These are phyloP conservation scores for Ehretia macrophylla DNA, from an alignment of 257 asterid species.

Conservation along the genomic window DNA sequence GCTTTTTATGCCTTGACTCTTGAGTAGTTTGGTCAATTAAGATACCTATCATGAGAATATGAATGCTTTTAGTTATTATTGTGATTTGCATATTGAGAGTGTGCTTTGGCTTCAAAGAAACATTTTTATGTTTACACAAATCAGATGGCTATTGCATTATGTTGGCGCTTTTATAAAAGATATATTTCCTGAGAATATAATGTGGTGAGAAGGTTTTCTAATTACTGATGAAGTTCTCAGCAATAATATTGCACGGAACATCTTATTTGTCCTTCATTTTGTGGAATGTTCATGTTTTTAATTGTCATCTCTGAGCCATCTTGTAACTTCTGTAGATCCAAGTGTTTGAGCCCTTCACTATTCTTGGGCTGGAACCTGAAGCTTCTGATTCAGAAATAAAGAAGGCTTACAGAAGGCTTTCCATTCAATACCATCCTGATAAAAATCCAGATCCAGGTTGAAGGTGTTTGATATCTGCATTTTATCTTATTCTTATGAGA, in stretches of 20 bases:
- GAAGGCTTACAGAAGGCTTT: slow-evolving; percentile 96
- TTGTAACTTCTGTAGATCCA: slow-evolving; percentile 40
- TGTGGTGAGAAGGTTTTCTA: too few species aligned
- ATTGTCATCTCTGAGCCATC: neutral
- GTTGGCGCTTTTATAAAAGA: too few species aligned
- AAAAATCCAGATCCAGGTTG: slow-evolving; percentile 99
- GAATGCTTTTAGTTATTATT: neutral
- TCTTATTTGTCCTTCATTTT: too few species aligned
- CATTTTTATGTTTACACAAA: too few species aligned
- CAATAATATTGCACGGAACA: too few species aligned
- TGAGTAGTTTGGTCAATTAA: neutral
- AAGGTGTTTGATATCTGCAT: slow-evolving; percentile 41
- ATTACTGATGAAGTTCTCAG: neutral
- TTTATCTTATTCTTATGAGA: slow-evolving; percentile 12
- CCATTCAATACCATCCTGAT: slow-evolving; percentile 96
- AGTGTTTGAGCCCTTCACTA: slow-evolving; percentile 89
- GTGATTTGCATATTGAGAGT: too few species aligned
- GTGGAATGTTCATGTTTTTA: too few species aligned
- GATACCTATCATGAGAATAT: neutral
- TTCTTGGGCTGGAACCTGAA: slow-evolving; percentile 91
- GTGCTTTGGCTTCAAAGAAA: too few species aligned
- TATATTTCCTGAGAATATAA: too few species aligned
- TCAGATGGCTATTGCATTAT: too few species aligned
- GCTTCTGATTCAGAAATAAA: slow-evolving; percentile 91
- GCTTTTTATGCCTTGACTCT: too few species aligned